phyloP scores from a whole-genome alignment of 2,329 filamentous ascomycete species.

The Cercospora nicotianae region DNA sequence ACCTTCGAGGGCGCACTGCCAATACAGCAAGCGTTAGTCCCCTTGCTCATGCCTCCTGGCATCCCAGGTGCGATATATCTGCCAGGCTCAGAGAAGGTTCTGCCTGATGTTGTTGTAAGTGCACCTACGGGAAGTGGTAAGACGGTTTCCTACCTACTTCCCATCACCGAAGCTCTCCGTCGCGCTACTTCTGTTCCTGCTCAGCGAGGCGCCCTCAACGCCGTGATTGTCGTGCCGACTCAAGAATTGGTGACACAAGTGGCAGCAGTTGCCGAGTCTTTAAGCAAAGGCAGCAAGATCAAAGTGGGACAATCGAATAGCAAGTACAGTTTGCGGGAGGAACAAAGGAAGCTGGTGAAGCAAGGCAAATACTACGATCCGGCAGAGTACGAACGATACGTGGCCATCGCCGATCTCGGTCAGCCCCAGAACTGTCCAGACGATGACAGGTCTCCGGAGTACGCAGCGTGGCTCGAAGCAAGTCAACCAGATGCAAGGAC shows the following conservation, averaged over 20 bases:
- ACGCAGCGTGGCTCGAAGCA: slow-evolving; percentile 28
- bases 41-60: slow-evolving; percentile 69
- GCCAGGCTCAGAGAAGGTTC: slow-evolving; percentile 31
- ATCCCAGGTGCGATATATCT: slow-evolving; percentile 28
- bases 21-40: slow-evolving; percentile 76
- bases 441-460: slow-evolving; percentile 41
- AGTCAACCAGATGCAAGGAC: slow-evolving; percentile 25
- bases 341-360: slow-evolving; percentile 63
- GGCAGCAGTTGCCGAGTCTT: slow-evolving; percentile 70
- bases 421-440: slow-evolving; percentile 35
- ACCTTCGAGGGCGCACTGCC: slow-evolving; percentile 72
- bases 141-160: slow-evolving; percentile 86
- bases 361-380: slow-evolving; percentile 64
- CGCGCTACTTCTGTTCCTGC: slow-evolving; percentile 43
- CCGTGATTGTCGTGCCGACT: slow-evolving; percentile 84
- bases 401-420: slow-evolving; percentile 42
- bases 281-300: slow-evolving; percentile 68
- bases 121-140: slow-evolving; percentile 96
- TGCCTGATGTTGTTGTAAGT: slow-evolving; percentile 78
- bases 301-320: slow-evolving; percentile 82
- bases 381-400: slow-evolving; percentile 53
- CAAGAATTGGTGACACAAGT: slow-evolving; percentile 74
- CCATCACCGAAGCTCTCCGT: slow-evolving; percentile 75
- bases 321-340: slow-evolving; percentile 68
- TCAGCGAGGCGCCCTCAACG: slow-evolving; percentile 67